Evolutionary conservation across 257 asterid genomes (phyloP).

Genomic region (Handroanthus guayacan): DNA sequence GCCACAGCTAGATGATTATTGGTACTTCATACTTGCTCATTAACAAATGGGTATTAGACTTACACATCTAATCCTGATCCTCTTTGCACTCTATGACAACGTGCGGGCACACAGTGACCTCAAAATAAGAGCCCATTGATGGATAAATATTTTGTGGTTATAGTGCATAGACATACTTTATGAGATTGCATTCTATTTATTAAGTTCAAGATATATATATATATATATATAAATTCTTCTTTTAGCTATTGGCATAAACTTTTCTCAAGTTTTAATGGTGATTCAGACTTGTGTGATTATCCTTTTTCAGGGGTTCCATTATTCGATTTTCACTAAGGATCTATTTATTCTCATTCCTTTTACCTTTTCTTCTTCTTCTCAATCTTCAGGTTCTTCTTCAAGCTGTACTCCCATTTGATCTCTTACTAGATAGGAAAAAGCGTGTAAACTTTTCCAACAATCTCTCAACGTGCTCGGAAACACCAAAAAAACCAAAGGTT

Average conservation of each 20-base stretch:
- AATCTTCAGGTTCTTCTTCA: conserved; percentile 83
- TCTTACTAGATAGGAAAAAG: conserved; percentile 74
- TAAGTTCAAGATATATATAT: background rate
- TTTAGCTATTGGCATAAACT: background rate
- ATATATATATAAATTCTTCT: conserved; percentile 2
- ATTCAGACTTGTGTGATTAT: conserved; percentile 26
- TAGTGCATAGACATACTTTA: background rate
- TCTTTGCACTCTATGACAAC: background rate
- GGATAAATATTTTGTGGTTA: background rate
- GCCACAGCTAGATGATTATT: conserved; percentile 7
- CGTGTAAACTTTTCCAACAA: conserved; percentile 65
- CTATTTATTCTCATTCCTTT: no score
- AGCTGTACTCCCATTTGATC: conserved; percentile 97
- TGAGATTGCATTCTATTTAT: background rate
- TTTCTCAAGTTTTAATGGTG: conserved; percentile 4
- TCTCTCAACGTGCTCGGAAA: conserved; percentile 58
- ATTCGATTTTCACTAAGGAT: background rate
- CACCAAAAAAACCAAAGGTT: conserved; percentile 64
- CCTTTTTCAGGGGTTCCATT: conserved; percentile 27
- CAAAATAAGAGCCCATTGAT: background rate
- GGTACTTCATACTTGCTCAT: background rate
- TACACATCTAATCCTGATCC: background rate
- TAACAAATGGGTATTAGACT: conserved; percentile 14
- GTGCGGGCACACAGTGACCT: background rate
- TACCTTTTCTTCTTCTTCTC: conserved; percentile 4